Percentiles rank a stretch among this genome's conserved stretches.
Conservation (phyloP, 2,329 filamentous ascomycete genomes). For the Tolypocladium tropicale region DNA sequence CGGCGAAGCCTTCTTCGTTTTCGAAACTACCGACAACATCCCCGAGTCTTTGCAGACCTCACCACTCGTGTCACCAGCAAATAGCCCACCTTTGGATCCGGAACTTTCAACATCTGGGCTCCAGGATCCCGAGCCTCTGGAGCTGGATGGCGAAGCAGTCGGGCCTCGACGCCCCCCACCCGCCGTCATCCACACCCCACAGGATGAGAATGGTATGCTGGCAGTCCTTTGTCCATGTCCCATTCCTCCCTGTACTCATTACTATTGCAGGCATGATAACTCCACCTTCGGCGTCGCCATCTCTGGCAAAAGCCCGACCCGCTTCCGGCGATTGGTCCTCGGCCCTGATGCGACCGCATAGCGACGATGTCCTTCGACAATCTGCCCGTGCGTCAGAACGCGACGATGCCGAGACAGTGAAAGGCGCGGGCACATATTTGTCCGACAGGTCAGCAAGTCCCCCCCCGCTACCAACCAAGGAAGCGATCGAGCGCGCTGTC, state of each 20-base stretch:
- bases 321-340: slow-evolving; percentile 42
- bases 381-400: slow-evolving; percentile 28
- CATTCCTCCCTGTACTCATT: background rate
- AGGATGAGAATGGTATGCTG: slow-evolving; percentile 19
- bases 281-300: slow-evolving; percentile 43
- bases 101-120: slow-evolving; percentile 27
- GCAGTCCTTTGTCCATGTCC: background rate
- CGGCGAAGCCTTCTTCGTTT: slow-evolving; percentile 97
- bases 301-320: slow-evolving; percentile 33
- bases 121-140: slow-evolving; percentile 60
- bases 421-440: slow-evolving; percentile 23
- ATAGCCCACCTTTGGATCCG: slow-evolving; percentile 60
- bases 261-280: slow-evolving; percentile 34
- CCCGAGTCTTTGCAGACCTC: slow-evolving; percentile 93
- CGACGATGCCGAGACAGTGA: slow-evolving; percentile 25
- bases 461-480: slow-evolving; percentile 57
- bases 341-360: slow-evolving; percentile 33
- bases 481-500: slow-evolving; percentile 75
- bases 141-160: slow-evolving; percentile 42
- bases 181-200: slow-evolving; percentile 24
- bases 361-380: slow-evolving; percentile 42
- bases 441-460: slow-evolving; percentile 65
- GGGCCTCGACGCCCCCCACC: slow-evolving; percentile 33
- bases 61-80: slow-evolving; percentile 80
- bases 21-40: slow-evolving; percentile 85